Conservation (phyloP, 2,329 filamentous ascomycete species). For the Thielaviopsis populi region DNA sequence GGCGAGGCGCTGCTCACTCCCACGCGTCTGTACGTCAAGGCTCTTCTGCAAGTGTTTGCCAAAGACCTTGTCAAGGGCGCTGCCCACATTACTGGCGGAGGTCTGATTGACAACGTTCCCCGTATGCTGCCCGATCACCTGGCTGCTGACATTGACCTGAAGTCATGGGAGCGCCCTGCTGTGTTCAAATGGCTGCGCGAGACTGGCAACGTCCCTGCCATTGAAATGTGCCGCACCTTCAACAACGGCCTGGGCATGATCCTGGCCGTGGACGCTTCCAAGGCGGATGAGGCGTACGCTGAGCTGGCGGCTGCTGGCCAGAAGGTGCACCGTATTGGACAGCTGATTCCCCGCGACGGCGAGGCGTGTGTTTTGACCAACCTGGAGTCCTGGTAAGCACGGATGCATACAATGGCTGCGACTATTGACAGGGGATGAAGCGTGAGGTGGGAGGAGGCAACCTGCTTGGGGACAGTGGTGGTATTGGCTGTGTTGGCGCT, state of each 20-base stretch:
- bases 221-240: slow-evolving; percentile 84
- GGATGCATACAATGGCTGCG: neutral
- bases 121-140: slow-evolving; percentile 74
- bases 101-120: slow-evolving; percentile 84
- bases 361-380: slow-evolving; percentile 18
- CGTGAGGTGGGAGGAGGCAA: neutral
- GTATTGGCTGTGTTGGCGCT: neutral
- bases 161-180: slow-evolving; percentile 56
- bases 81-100: slow-evolving; percentile 92
- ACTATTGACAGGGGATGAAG: neutral
- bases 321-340: slow-evolving; percentile 61
- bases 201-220: slow-evolving; percentile 51
- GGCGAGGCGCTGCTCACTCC: slow-evolving; percentile 73
- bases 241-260: slow-evolving; percentile 96
- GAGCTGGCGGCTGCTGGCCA: slow-evolving; percentile 55
- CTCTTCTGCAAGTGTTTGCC: slow-evolving; percentile 51
- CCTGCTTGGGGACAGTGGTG: neutral
- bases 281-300: slow-evolving; percentile 44
- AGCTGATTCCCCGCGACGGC: slow-evolving; percentile 43
- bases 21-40: slow-evolving; percentile 84
- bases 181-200: slow-evolving; percentile 80
- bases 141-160: slow-evolving; percentile 65
- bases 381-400: slow-evolving; percentile 15
- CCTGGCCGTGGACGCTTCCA: slow-evolving; percentile 53
- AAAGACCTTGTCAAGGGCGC: slow-evolving; percentile 69